These are phyloP conservation scores for Porcisia hertigi DNA, from an alignment of 208 protist species.

Conservation along the genomic window DNA sequence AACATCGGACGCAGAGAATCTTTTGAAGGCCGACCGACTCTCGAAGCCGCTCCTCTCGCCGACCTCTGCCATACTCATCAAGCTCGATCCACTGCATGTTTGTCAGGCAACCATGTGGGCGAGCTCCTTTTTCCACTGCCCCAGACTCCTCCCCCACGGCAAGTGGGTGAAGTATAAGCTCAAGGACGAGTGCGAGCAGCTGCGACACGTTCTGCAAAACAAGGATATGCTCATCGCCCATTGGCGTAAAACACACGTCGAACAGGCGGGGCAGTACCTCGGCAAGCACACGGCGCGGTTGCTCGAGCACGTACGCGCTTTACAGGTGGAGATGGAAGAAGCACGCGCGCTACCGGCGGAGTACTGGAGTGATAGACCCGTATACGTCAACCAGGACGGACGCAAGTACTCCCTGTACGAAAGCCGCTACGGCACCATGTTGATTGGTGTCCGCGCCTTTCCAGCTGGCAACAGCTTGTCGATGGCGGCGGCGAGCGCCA, in stretches of 20 bases:
- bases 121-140: constrained; percentile 65
- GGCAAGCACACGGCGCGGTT: constrained; percentile 48
- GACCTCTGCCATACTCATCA: constrained; percentile 36
- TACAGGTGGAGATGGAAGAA: constrained; percentile 70
- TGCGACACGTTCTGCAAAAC: constrained; percentile 74
- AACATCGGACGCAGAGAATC: background rate
- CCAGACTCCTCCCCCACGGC: constrained; percentile 33
- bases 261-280: constrained; percentile 47
- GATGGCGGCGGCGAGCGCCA: background rate
- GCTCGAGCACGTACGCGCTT: constrained; percentile 56
- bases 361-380: constrained; percentile 34
- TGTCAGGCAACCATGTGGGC: constrained; percentile 71
- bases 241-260: constrained; percentile 55
- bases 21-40: background rate
- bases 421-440: constrained; percentile 65
- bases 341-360: constrained; percentile 47
- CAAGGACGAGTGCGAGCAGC: constrained; percentile 80
- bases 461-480: background rate
- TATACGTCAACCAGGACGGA: constrained; percentile 67
- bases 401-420: constrained; percentile 69
- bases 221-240: constrained; percentile 76
- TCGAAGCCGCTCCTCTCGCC: constrained; percentile 19
- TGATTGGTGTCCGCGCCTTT: constrained; percentile 67
- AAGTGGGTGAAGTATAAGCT: constrained; percentile 88
- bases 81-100: constrained; percentile 44